A percentile compares a stretch with the other conserved stretches of the same genome.
Conservation (phyloP, 441 rosid species). For the Gossypium davidsonii region DNA sequence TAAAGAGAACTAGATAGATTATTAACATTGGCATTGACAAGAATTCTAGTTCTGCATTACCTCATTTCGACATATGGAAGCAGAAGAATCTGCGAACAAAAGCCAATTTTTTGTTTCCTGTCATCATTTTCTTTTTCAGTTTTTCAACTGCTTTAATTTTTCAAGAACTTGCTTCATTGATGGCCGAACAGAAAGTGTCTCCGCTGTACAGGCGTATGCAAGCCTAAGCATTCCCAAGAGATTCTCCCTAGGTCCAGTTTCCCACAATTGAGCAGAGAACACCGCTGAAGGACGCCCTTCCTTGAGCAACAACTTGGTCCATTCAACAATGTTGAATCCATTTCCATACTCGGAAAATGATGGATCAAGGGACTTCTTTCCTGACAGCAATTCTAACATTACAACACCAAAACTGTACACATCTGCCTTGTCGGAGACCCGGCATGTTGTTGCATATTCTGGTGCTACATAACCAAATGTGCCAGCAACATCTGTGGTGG, state of each 20-base stretch:
- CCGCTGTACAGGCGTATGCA: conserved; percentile 50
- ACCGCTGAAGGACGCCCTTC: conserved; percentile 46
- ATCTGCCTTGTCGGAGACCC: conserved; percentile 72
- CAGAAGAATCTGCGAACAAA: neutral
- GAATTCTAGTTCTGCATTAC: neutral
- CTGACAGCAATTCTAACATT: conserved; percentile 51
- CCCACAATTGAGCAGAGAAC: conserved; percentile 48
- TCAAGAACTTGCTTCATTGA: conserved; percentile 51
- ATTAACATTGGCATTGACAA: neutral
- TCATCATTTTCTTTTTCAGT: conserved; percentile 17
- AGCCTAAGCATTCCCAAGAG: conserved; percentile 43
- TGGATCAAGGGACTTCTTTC: conserved; percentile 64
- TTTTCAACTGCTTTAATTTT: conserved; percentile 46
- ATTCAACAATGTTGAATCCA: conserved; percentile 60
- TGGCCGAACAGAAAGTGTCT: conserved; percentile 42
- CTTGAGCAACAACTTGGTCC: conserved; percentile 48
- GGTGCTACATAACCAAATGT: conserved; percentile 77
- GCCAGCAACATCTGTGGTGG: conserved; percentile 68
- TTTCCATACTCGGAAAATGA: conserved; percentile 56
- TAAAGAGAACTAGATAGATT: too few relatives aligned
- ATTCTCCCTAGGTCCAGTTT: conserved; percentile 41
- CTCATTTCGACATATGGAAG: conserved; percentile 16
- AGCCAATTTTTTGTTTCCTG: conserved; percentile 5
- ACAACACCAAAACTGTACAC: conserved; percentile 66
- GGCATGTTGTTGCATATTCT: conserved; percentile 63